Percentiles rank a stretch among this genome's conserved stretches.
phyloP scores from a whole-genome alignment of 2,329 filamentous ascomycete genomes.

The Chaetomium strumarium region DNA sequence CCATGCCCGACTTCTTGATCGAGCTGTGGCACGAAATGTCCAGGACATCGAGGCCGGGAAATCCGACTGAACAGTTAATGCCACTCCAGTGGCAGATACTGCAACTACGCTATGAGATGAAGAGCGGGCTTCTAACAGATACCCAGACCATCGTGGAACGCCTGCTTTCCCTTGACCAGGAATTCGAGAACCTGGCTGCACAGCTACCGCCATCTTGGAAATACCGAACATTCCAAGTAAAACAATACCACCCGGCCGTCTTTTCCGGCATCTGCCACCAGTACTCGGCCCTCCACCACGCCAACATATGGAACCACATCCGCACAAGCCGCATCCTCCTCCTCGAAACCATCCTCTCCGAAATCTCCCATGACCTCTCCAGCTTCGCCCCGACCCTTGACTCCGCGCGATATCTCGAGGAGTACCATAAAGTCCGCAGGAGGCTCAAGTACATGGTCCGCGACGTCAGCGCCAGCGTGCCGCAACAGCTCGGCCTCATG shows the following conservation, averaged over 20 bases:
- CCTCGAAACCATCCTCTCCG: constrained; percentile 42
- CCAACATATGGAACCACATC: constrained; percentile 44
- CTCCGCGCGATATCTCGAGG: constrained; percentile 28
- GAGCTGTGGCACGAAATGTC: constrained; percentile 41
- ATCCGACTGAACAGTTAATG: constrained; percentile 39
- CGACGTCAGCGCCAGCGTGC: constrained; percentile 41
- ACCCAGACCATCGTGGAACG: constrained; percentile 37
- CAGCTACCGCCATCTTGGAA: constrained; percentile 37
- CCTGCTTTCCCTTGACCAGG: constrained; percentile 37
- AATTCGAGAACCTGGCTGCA: constrained; percentile 36
- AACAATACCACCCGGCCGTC: constrained; percentile 36
- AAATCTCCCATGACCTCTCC: constrained; percentile 34
- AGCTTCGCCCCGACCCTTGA: constrained; percentile 23
- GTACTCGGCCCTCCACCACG: constrained; percentile 40
- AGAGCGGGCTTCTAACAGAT: constrained; percentile 31
- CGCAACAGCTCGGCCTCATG: constrained; percentile 46
- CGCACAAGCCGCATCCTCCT: constrained; percentile 42
- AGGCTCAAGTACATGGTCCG: constrained; percentile 37
- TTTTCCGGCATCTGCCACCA: constrained; percentile 40
- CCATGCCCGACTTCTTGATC: constrained; percentile 43
- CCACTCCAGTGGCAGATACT: constrained; percentile 41
- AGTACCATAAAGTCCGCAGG: constrained; percentile 33
- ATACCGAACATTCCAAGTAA: constrained; percentile 37
- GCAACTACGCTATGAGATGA: constrained; percentile 43
- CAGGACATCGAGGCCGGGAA: constrained; percentile 31